These are phyloP conservation scores for Brassica cretica DNA, from an alignment of 345 rosid genomes.

Conservation along the genomic window DNA sequence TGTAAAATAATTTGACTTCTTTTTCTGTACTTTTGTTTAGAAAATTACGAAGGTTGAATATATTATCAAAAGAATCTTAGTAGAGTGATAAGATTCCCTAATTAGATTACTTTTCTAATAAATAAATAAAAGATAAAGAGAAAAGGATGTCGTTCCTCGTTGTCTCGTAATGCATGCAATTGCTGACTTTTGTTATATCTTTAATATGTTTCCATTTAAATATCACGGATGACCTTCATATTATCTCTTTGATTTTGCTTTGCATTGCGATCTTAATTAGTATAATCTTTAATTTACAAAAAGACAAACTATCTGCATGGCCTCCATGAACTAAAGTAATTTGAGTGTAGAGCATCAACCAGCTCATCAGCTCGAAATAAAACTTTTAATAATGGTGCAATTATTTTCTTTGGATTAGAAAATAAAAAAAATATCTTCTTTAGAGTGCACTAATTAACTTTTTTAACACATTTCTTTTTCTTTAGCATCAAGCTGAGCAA, in stretches of 20 bases:
- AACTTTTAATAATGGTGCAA: background rate
- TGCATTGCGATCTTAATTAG: background rate
- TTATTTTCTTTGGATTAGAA: background rate
- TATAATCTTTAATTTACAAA: background rate
- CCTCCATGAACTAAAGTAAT: constrained; percentile 5
- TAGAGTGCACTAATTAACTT: background rate
- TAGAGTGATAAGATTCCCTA: constrained; percentile 13
- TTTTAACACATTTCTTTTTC: background rate
- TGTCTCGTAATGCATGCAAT: constrained; percentile 23
- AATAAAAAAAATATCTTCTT: background rate
- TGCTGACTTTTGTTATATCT: background rate
- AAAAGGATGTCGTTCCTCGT: background rate
- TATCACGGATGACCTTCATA: background rate
- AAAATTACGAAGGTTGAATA: background rate
- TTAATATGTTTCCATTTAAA: background rate
- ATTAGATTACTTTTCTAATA: background rate
- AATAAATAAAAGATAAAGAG: background rate
- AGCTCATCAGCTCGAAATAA: constrained; percentile 16
- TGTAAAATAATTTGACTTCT: background rate
- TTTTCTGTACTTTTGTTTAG: background rate
- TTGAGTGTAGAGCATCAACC: constrained; percentile 21
- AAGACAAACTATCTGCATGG: constrained; percentile 1
- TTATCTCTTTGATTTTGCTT: background rate
- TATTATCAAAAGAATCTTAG: constrained; percentile 18
- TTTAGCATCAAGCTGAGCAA: background rate